Evolutionary conservation across 176 grass and related monocot genomes (phyloP), one percentile per base, ranked within the genome.

Genomic region (Sorghum bicolor): DNA sequence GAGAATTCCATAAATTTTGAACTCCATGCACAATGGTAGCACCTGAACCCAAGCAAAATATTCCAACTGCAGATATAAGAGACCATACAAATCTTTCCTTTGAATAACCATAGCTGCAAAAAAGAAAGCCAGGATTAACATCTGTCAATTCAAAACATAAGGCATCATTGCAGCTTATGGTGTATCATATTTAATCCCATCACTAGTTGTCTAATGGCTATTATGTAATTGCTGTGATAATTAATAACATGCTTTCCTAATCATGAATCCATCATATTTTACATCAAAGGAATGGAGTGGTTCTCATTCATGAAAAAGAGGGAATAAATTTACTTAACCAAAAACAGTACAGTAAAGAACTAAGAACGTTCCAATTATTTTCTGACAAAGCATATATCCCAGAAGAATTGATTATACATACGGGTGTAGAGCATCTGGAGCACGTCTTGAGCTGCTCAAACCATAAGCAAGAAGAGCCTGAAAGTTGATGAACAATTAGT

Each of bases 71-170:
- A 69, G 97, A 99, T 92, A 99, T 99, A 67, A 99, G 84, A 32
- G 97, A 99, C 97, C 97, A 99, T 64, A 99, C 93, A 94, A 99
- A 99, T 87, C 93, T 96, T 86, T 99, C 97, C 85, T 99, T 99
- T 29, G 91, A 99, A 85, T 99, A 99, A 62, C 97, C 97, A 94
- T 96, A 99, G 61, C 93, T 99, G 90, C 45, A 89, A 75, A 72
- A 66, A 37, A 86, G 50, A 90, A 84, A 80, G 34, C 70, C 60
- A 74, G 1, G n/a, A 82, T 85, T 75, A 92, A 82, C 30, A 63
- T 40, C 67, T 26, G 29, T 83, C 3, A 2, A 25, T 60, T 25
- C 31, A 82, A 78, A 50, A 83, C 17, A 90, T 41, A 45, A 47
- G 55, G 60, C 45, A 68, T 19, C 22, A 36, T 77, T 72, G 26